Conservation (phyloP, 2,329 filamentous ascomycete species). For the Aspergillus intermedius region DNA sequence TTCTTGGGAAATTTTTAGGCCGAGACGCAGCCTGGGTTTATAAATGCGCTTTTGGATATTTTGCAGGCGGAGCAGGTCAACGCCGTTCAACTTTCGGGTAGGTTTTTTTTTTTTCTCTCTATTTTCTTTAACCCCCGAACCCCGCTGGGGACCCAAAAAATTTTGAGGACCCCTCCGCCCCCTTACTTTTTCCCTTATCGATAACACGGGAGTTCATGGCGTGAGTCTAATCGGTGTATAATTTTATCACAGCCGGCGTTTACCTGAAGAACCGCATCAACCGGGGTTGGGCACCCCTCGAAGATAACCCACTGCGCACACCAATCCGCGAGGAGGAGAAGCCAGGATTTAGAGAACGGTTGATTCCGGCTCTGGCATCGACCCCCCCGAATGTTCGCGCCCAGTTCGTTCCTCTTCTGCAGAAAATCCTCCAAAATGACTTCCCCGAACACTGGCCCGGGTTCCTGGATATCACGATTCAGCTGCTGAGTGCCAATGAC, state of each 20-base stretch:
- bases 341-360: conserved; percentile 72
- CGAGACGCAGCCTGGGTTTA: conserved; percentile 83
- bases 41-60: conserved; percentile 83
- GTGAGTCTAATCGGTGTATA: conserved; percentile 7
- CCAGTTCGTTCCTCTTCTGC: conserved; percentile 87
- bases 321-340: conserved; percentile 87
- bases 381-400: conserved; percentile 76
- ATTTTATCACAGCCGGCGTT: conserved; percentile 64
- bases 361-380: conserved; percentile 80
- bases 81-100: conserved; percentile 83
- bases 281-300: conserved; percentile 76
- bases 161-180: conserved; percentile 13
- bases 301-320: conserved; percentile 66
- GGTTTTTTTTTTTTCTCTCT: conserved; percentile 27
- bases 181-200: conserved; percentile 4
- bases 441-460: conserved; percentile 91
- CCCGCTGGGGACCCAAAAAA: neutral
- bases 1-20: conserved; percentile 51
- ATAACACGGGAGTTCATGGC: neutral
- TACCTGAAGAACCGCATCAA: conserved; percentile 98
- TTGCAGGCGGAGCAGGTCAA: conserved; percentile 81
- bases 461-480: conserved; percentile 87
- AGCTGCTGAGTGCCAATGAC: conserved; percentile 80
- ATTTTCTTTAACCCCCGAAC: conserved; percentile 1
- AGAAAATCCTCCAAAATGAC: conserved; percentile 93